These are phyloP conservation scores for Sphagnum contortum DNA, from an alignment of 225 moss, liverwort and hornwort species.

Conservation along the genomic window DNA sequence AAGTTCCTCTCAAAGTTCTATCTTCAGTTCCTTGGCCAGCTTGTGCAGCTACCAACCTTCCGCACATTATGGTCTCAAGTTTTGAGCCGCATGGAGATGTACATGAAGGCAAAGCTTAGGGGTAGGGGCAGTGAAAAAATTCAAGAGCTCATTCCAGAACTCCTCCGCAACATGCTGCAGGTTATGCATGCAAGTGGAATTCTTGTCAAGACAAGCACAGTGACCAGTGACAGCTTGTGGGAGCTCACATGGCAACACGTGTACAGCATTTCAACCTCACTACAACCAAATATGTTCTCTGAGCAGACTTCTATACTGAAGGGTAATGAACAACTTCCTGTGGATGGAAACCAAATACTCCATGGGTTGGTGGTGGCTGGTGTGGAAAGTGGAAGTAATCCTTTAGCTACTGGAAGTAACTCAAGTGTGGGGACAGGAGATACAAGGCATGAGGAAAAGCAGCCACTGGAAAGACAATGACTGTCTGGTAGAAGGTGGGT, in stretches of 20 bases:
- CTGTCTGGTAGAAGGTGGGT: too few species aligned
- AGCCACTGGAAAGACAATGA: too few species aligned
- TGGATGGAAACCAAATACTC: too few species aligned
- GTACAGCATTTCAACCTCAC: constrained; percentile 55
- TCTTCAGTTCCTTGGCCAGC: constrained; percentile 83
- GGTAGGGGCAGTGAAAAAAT: constrained; percentile 80
- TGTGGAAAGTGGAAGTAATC: too few species aligned
- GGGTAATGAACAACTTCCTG: too few species aligned
- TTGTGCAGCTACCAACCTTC: constrained; percentile 79
- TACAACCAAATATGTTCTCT: constrained; percentile 59
- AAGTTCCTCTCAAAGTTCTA: constrained; percentile 88
- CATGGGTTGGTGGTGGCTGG: too few species aligned
- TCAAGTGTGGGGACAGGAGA: too few species aligned
- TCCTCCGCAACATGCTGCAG: constrained; percentile 83
- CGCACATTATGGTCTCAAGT: constrained; percentile 82
- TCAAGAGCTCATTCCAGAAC: constrained; percentile 87
- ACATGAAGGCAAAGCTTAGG: constrained; percentile 69
- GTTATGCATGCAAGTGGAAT: constrained; percentile 74
- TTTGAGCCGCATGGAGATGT: constrained; percentile 91
- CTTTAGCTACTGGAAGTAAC: too few species aligned
- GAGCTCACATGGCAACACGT: constrained; percentile 92
- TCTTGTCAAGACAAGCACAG: constrained; percentile 56
- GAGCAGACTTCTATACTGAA: constrained; percentile 7
- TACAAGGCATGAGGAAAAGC: too few species aligned
- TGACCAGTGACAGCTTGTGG: constrained; percentile 77